Base-by-base conservation (phyloP, 352 stramenopile genomes). In the Blastocystis hominis region DNA sequence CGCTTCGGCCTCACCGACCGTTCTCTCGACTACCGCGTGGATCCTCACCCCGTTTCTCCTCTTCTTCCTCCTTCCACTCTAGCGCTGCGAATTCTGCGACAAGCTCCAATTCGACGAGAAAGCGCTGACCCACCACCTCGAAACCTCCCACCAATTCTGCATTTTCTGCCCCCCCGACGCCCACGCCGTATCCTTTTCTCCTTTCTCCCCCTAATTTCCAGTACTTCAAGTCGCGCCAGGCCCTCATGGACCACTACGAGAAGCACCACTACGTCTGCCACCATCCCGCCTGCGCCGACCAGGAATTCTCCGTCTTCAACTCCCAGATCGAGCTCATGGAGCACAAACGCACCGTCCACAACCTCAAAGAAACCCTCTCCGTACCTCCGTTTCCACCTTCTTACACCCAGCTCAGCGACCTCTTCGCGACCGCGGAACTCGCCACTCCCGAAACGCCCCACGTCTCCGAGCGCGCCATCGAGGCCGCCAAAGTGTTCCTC, bases 101-200 rank as follows among this genome's bases (percentile, higher is more conserved):
- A 80, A 64, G 54, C 70, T 40, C n/a, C 42, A 63, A 40, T 80
- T 80, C 55, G 50, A 80, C 42, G 70, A 80, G 15, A 62, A 80
- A n/a, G n/a, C 24, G 30, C 55, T 80, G n/a, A 62, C 55, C 13
- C 20, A 30, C 3, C 70, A 80, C 42, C 17, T 64, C 15, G 70
- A 80, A 38, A 36, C 20, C 42, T 62, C 40, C 4, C 70, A 80
- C 42, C 70, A 80, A n/a, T 46, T 63, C 70, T 80, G 70, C 6
- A 80, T 80, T 46, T 80, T 80, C 70, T 80, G 70, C 20, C 70
- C 70, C 7, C 70, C 70, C 30, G 70, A 80, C 20, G 50, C 44
- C 9, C 15, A 80, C 30, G 70, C 70, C 10, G 70, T 80, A 20
- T 62, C 4, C 9, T 38, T 62, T 76, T 7, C 24, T 9, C 3